Conservation (phyloP, 345 rosid genomes). For the Nephelium lappaceum region DNA sequence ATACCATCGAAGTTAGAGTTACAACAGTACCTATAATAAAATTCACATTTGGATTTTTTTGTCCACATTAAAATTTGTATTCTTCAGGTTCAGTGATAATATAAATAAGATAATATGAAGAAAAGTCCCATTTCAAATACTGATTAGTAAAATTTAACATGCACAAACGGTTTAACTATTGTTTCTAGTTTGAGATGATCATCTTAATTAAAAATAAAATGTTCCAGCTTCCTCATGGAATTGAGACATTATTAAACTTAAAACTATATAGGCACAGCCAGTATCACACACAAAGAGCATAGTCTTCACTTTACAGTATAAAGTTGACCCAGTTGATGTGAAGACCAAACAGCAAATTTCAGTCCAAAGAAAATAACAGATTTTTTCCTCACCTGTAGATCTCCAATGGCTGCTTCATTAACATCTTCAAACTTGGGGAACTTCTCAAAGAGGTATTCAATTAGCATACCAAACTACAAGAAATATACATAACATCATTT, state of each 20-base stretch:
- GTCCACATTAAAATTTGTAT: not conserved
- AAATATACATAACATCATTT: conserved; percentile 9
- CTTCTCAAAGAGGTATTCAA: conserved; percentile 85
- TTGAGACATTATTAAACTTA: not conserved
- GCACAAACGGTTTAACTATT: not conserved
- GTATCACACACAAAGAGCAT: not conserved
- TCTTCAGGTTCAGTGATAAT: not conserved
- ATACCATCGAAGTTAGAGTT: conserved; percentile 31
- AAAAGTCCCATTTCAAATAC: not conserved
- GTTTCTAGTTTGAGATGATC: not conserved
- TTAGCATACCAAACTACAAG: conserved; percentile 96
- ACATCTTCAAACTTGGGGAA: conserved; percentile 69
- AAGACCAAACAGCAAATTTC: not conserved
- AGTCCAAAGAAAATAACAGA: conserved; percentile 20
- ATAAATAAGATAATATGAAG: not conserved
- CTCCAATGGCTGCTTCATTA: conserved; percentile 81
- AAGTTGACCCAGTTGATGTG: not conserved
- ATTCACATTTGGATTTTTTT: not conserved
- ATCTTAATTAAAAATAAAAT: not conserved
- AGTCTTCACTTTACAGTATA: not conserved
- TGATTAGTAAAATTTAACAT: conserved; percentile 1
- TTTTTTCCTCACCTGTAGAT: conserved; percentile 71
- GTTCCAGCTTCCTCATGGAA: not conserved
- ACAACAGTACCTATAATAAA: conserved; percentile 3
- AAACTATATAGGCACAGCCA: not conserved